phyloP scores from a whole-genome alignment of 164 flowering plant species.

The Euptelea pleiosperma region DNA sequence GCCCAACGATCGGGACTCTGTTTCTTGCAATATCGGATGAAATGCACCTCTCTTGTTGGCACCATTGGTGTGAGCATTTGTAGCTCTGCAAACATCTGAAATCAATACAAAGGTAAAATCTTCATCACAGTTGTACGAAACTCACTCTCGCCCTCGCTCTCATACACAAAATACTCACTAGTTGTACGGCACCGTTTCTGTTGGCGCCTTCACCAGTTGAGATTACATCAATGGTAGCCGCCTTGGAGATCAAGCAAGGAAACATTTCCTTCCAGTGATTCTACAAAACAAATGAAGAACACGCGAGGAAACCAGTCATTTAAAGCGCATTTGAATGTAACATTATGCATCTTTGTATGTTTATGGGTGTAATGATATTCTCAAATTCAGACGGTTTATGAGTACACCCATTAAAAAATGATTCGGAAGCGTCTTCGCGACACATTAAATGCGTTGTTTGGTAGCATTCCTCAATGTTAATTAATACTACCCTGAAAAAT shows the following conservation, averaged over 20 bases:
- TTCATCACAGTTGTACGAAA: no score
- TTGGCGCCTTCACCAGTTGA: constrained; percentile 66
- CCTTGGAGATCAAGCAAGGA: constrained; percentile 84
- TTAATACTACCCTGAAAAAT: no score
- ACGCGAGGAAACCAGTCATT: not conserved
- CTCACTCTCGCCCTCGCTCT: not conserved
- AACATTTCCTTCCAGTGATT: constrained; percentile 98
- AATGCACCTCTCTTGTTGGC: constrained; percentile 86
- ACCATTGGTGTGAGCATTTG: constrained; percentile 97
- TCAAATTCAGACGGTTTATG: no score
- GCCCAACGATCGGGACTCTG: constrained; percentile 79
- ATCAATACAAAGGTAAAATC: not conserved
- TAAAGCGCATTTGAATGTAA: no score
- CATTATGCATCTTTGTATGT: no score
- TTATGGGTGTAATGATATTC: no score
- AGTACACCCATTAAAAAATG: no score
- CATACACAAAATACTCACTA: constrained; percentile 45
- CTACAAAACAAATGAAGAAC: constrained; percentile 27
- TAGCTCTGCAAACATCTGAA: constrained; percentile 94
- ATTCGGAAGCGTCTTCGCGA: no score
- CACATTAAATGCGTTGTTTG: no score
- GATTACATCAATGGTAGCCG: constrained; percentile 79
- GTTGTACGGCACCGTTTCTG: constrained; percentile 65
- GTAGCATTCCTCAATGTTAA: no score
- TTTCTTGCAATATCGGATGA: constrained; percentile 72